Conservation (phyloP, 176 grass and related monocot genomes). For the Lolium multiflorum region DNA sequence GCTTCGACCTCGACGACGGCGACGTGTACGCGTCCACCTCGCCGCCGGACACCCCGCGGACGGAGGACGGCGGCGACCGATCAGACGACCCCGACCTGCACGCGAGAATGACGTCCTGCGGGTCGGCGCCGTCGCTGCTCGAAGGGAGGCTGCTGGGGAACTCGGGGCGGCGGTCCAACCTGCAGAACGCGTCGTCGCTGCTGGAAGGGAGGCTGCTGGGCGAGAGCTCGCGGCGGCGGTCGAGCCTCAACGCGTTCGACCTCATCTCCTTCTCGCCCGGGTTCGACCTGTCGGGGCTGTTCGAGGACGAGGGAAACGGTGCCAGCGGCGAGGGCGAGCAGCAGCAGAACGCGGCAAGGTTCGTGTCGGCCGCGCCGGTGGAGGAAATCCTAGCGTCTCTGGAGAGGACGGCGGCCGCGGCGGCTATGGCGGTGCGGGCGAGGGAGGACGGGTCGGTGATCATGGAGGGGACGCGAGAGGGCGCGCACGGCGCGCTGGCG, state of each 20-base stretch:
- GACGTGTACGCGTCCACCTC: conserved; percentile 2
- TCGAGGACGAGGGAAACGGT: conserved; percentile 53
- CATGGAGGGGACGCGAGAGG: conserved; percentile 92
- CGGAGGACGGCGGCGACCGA: not conserved
- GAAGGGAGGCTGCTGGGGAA: conserved; percentile 33
- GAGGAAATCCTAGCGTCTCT: conserved; percentile 59
- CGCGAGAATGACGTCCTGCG: conserved; percentile 52
- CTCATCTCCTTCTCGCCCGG: conserved; percentile 94
- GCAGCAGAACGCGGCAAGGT: conserved; percentile 53
- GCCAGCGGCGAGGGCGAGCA: not conserved
- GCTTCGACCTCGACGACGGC: conserved; percentile 52
- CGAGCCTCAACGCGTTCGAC: conserved; percentile 96
- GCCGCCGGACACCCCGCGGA: conserved; percentile 48
- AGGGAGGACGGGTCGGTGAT: conserved; percentile 63
- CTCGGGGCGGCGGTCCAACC: conserved; percentile 69
- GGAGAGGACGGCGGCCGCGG: conserved; percentile 59
- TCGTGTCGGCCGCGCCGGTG: conserved; percentile 69
- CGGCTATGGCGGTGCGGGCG: conserved; percentile 57
- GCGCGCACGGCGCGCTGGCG: conserved; percentile 80
- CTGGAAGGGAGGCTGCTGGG: conserved; percentile 32
- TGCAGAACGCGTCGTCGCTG: conserved; percentile 59
- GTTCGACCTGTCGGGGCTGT: conserved; percentile 88
- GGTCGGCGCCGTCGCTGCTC: conserved; percentile 72
- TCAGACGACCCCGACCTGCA: not conserved
- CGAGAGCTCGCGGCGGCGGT: conserved; percentile 54